These are phyloP conservation scores for Martiniozyma asiatica DNA, from an alignment of 1,139 yeast genomes.

Conservation along the genomic window DNA sequence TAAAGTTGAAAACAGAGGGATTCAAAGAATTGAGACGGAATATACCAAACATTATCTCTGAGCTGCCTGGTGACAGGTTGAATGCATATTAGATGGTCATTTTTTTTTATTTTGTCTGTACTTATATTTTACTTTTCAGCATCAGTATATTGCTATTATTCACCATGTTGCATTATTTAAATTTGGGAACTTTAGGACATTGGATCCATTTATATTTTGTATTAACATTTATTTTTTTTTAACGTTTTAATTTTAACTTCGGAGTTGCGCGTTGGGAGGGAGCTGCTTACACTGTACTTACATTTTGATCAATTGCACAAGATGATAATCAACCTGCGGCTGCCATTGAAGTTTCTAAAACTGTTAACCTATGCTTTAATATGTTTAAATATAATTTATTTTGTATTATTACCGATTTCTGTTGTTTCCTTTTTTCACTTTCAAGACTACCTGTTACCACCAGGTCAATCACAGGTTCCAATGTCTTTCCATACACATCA, in stretches of 20 bases:
- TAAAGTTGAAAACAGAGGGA: neutral
- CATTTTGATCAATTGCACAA: too few relatives aligned
- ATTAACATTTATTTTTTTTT: too few relatives aligned
- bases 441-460: slow-evolving; percentile 9
- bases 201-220: too few relatives aligned
- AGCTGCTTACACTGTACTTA: too few relatives aligned
- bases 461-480: slow-evolving; percentile 3
- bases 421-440: slow-evolving; percentile 9
- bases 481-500: too few relatives aligned
- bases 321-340: too few relatives aligned
- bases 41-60: slow-evolving; percentile 10
- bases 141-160: slow-evolving; percentile 1
- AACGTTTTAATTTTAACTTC: too few relatives aligned
- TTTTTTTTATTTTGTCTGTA: neutral
- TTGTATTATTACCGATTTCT: slow-evolving; percentile 10
- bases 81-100: slow-evolving; percentile 6
- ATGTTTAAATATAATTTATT: slow-evolving; percentile 4
- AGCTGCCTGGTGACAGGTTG: slow-evolving; percentile 6
- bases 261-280: too few relatives aligned
- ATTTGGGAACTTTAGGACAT: too few relatives aligned
- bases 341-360: too few relatives aligned
- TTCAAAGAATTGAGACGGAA: slow-evolving; percentile 2
- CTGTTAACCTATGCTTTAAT: too few relatives aligned
- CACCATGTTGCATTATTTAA: too few relatives aligned
- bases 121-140: slow-evolving; percentile 1